phyloP scores from a whole-genome alignment of 2,329 filamentous ascomycete species.

The Venturia oleaginea region DNA sequence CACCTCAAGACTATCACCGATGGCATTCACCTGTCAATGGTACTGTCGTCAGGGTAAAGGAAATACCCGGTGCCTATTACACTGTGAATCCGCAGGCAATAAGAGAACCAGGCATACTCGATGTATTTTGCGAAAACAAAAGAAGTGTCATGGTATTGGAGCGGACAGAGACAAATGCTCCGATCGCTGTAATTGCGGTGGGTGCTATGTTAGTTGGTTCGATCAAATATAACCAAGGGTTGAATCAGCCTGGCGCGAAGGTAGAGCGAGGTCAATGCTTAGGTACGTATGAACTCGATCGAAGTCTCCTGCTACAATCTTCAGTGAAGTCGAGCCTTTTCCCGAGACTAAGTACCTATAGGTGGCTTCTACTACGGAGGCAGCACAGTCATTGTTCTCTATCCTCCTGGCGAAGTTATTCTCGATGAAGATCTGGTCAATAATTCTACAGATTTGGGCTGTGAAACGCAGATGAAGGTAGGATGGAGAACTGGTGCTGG shows the following conservation, averaged over 20 bases:
- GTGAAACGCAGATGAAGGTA: constrained; percentile 33
- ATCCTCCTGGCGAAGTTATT: constrained; percentile 27
- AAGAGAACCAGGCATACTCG: constrained; percentile 30
- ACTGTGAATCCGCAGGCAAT: constrained; percentile 36
- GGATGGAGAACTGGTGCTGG: constrained; percentile 23
- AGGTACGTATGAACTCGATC: constrained; percentile 19
- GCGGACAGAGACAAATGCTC: constrained; percentile 21
- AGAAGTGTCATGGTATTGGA: constrained; percentile 31
- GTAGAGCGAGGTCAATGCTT: constrained; percentile 32
- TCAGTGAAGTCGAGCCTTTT: background rate
- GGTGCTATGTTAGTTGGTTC: constrained; percentile 37
- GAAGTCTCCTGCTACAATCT: background rate
- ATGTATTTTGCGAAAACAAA: constrained; percentile 37
- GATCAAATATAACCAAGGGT: constrained; percentile 31
- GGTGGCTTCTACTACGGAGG: constrained; percentile 32
- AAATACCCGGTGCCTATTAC: constrained; percentile 33
- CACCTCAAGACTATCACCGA: constrained; percentile 35
- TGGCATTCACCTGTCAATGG: constrained; percentile 31
- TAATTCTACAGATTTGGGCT: constrained; percentile 28
- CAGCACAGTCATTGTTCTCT: constrained; percentile 34
- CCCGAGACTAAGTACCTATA: background rate
- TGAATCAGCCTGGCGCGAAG: constrained; percentile 23
- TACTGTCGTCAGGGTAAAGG: constrained; percentile 25
- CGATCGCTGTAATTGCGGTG: constrained; percentile 31
- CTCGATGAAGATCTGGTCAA: constrained; percentile 32